Conservation (phyloP, 179 eudicot genomes). For the Gypsophila paniculata region DNA sequence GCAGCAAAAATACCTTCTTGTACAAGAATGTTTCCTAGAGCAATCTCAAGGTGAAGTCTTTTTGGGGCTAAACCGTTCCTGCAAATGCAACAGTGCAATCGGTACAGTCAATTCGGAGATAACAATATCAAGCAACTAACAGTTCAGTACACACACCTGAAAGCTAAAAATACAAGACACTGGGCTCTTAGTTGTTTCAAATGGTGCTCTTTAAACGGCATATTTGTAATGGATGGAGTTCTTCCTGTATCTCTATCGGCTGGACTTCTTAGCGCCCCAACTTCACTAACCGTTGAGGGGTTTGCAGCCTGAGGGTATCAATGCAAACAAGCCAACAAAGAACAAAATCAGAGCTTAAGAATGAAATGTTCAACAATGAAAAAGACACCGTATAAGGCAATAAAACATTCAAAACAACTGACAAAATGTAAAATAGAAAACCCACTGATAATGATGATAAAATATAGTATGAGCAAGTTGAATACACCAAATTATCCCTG, state of each 20-base stretch:
- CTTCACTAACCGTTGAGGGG: constrained; percentile 38
- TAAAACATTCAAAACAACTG: constrained; percentile 1
- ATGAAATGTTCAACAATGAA: background rate
- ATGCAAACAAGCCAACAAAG: background rate
- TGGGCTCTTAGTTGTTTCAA: constrained; percentile 96
- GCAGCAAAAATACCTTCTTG: constrained; percentile 57
- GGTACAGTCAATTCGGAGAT: background rate
- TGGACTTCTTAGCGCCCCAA: constrained; percentile 43
- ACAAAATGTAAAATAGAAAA: constrained; percentile 1
- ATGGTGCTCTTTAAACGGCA: constrained; percentile 94
- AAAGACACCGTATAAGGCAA: background rate
- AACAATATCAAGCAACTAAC: background rate
- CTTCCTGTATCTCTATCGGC: constrained; percentile 64
- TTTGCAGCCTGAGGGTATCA: constrained; percentile 43
- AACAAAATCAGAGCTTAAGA: constrained; percentile 12
- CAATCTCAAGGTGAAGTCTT: constrained; percentile 84
- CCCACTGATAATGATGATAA: constrained; percentile 4
- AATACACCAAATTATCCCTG: background rate
- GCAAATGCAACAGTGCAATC: constrained; percentile 11
- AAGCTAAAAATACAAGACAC: constrained; percentile 90
- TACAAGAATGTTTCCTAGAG: constrained; percentile 61
- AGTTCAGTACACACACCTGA: constrained; percentile 55
- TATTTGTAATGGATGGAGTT: constrained; percentile 40
- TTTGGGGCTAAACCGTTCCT: constrained; percentile 88
- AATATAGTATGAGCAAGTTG: background rate